phyloP scores from a whole-genome alignment of 1,139 yeast species.

The Pichia cactophila region DNA sequence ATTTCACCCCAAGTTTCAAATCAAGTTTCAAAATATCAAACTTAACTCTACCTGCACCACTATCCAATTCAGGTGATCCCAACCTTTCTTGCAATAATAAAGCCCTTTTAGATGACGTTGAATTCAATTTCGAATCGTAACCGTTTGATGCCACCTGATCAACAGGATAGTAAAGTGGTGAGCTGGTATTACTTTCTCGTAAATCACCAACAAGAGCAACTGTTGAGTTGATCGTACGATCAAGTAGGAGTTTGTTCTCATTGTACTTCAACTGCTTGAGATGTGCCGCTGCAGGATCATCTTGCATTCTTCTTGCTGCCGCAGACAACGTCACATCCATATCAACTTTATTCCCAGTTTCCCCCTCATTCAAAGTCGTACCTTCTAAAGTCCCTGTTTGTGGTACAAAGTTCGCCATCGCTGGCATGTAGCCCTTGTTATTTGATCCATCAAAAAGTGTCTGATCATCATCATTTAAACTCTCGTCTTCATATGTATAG shows the following conservation, averaged over 20 bases:
- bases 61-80: background rate
- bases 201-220: conserved; percentile 47
- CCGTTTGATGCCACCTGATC: conserved; percentile 28
- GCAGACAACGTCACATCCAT: background rate
- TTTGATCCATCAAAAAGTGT: conserved; percentile 12
- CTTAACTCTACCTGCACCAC: conserved; percentile 13
- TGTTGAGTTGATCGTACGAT: conserved; percentile 53
- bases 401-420: conserved; percentile 16
- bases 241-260: conserved; percentile 55
- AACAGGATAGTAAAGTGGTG: conserved; percentile 66
- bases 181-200: conserved; percentile 43
- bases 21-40: conserved; percentile 59
- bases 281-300: conserved; percentile 30
- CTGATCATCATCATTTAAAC: conserved; percentile 3
- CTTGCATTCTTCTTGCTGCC: background rate
- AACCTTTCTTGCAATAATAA: conserved; percentile 36
- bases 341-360: background rate
- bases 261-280: conserved; percentile 64
- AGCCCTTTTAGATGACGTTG: conserved; percentile 43
- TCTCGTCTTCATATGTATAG: conserved; percentile 5
- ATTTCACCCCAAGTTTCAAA: conserved; percentile 49
- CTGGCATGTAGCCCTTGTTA: conserved; percentile 4
- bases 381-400: conserved; percentile 22
- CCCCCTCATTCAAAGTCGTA: conserved; percentile 22
- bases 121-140: conserved; percentile 34